Conservation (phyloP, 2,329 filamentous ascomycete genomes). For the Cryphonectria nitschkei region DNA sequence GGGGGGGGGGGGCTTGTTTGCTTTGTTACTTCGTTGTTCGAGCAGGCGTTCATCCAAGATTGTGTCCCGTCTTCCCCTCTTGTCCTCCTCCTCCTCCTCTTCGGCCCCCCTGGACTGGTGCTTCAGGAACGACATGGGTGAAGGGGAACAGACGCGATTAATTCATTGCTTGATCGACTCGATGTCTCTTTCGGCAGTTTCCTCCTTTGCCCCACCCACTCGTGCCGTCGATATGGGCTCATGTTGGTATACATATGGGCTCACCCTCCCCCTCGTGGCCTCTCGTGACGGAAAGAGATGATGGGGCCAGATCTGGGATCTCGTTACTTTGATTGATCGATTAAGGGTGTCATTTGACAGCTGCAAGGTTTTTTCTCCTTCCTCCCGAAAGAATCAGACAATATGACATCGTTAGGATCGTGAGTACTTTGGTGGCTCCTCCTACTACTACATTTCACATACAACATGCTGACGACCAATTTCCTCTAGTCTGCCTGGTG, state of each 20-base stretch:
- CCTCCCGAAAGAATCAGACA: conserved; percentile 14
- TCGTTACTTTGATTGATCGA: conserved; percentile 4
- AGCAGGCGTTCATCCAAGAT: conserved; percentile 1
- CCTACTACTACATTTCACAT: neutral
- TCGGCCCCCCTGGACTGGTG: neutral
- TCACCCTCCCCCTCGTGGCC: conserved; percentile 10
- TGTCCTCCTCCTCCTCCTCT: neutral
- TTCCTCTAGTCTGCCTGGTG: conserved; percentile 24
- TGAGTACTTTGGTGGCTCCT: neutral
- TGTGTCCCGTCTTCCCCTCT: neutral
- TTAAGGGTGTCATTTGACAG: conserved; percentile 8
- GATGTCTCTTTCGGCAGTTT: neutral
- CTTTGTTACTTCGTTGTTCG: neutral
- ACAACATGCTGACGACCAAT: conserved; percentile 15
- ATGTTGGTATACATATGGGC: conserved; percentile 27
- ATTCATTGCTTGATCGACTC: conserved; percentile 11
- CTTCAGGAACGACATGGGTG: conserved; percentile 10
- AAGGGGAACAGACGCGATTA: neutral
- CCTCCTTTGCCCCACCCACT: neutral
- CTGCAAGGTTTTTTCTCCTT: conserved; percentile 3
- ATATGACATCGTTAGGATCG: conserved; percentile 22
- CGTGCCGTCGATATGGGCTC: conserved; percentile 14
- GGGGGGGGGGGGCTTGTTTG: neutral
- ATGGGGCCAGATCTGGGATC: conserved; percentile 10
- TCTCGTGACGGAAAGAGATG: conserved; percentile 1